These are phyloP conservation scores for Geotrichum cucujoidarum DNA, from an alignment of 1,139 yeast genomes.

Conservation along the genomic window DNA sequence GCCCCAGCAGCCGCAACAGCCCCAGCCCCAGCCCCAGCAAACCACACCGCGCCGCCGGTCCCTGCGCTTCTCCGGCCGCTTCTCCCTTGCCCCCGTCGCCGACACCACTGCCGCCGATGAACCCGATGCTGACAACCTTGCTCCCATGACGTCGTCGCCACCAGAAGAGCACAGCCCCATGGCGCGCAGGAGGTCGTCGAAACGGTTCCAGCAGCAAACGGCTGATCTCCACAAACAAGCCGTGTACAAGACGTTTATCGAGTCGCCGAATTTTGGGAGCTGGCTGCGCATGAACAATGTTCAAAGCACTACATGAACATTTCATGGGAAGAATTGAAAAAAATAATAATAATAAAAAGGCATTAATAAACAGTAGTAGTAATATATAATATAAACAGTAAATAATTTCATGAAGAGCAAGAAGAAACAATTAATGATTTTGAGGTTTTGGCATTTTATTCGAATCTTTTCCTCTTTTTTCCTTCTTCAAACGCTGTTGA, in stretches of 20 bases:
- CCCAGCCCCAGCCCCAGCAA: neutral
- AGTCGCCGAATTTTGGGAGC: slow-evolving; percentile 2
- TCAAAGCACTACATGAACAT: too few species aligned
- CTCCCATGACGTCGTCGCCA: neutral
- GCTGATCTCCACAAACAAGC: slow-evolving; percentile 10
- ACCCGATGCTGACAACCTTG: neutral
- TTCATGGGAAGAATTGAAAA: neutral
- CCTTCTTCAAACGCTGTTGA: too few species aligned
- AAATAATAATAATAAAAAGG: too few species aligned
- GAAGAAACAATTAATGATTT: too few species aligned
- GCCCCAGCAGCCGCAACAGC: too few species aligned
- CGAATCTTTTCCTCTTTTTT: neutral
- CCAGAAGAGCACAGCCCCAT: neutral
- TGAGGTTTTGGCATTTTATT: too few species aligned
- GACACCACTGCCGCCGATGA: neutral
- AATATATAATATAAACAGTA: too few species aligned
- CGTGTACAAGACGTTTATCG: slow-evolving; percentile 8
- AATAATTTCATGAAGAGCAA: too few species aligned
- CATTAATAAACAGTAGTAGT: too few species aligned
- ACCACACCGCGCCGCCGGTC: neutral
- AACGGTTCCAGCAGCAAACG: slow-evolving; percentile 2
- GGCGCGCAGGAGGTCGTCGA: neutral
- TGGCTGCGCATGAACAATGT: slow-evolving; percentile 11
- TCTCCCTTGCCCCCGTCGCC: neutral
- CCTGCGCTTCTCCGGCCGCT: neutral